Evolutionary conservation across 1,284 basidiomycete species (phyloP), one percentile per base, ranked within the genome.

Genomic region (Tranzscheliella williamsii): DNA sequence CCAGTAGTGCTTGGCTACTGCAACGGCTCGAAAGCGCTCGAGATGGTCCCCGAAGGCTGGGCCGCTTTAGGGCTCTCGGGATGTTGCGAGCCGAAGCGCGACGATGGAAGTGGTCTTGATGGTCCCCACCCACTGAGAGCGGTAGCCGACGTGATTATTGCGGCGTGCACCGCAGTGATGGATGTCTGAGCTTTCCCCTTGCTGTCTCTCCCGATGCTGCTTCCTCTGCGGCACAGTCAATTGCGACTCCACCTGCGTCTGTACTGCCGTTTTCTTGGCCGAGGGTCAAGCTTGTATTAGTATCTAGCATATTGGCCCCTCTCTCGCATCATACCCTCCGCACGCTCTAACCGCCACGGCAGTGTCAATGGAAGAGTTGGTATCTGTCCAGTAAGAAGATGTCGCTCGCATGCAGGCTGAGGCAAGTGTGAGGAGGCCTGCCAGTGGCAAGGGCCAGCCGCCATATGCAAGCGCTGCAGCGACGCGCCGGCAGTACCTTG

Each of bases 31-130:
- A 48, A 60, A 18, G 42, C 23, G 7, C 27, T 69, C 24, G 63
- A 69, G 31, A 51, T 69, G 53, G 54, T 69, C 4, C 51, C 57
- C 1, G 67, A 69, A 34, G 67, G 67, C 5, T 69, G 63, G 58
- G 55, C 36, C 4, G 63, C 58, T 6, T 36, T 69, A 32, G 30
- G 41, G 2, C 31, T 69, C 1, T 58, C 46, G 2, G 46, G 52
- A 7, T 52, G 43, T 5, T 27, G 43, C 11, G 24, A 42, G 18
- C 46, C 35, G 12, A 54, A 32, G 27, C 45, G 47, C 23, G 22
- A 16, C 2, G 47, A 58, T 29, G 44, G 44, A 2, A 15, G 29
- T 1, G 16, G 39, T 2, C 26, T 62, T 21, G 50, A 53, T 16
- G 47, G 43, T n/a, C 13, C 37, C 5, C 44, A 54, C 37, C 62